Base-by-base conservation (phyloP, 192 early-diverging fungal species). In the Coemansia reversa region DNA sequence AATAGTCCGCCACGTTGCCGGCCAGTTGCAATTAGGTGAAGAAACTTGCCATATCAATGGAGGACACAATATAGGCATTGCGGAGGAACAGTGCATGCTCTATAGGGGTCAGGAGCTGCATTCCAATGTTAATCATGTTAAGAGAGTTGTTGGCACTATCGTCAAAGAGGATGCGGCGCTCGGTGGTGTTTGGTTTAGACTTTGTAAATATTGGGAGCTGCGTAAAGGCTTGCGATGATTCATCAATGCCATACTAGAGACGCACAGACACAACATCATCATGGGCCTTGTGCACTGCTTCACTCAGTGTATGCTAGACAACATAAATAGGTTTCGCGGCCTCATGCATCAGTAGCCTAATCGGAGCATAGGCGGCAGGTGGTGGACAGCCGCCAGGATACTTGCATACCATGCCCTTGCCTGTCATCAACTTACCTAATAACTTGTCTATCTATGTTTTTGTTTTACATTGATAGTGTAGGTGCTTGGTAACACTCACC, bases 61-160 rank as follows among this genome's bases (percentile, higher is more conserved):
- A 60, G 1, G 45, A 60, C 24, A 60, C 0, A 22, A 60, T 42
- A 14, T 9, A 20, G 3, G 45, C 58, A 12, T 60, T 25, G 0
- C 45, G 27, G 18, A 60, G 51, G 60, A 75, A 75, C 22, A 30
- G n/a, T 1, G 28, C 59, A 0, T 23, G 24, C 39, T 67, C 61
- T 4, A 39, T 45, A 12, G 60, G 62, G 0, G 29, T 55, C 4
- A 61, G 72, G 0, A 74, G 53, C n/a, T 64, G 56, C 39, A 74
- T 67, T 3, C 72, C 65, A 2, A 74, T 16, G 6, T 28, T n/a
- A 12, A 51, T 1, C 72, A 74, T 74, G 30, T 74, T 74, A 7
- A 74, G 20, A 0, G 53, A 55, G 24, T 62, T 74, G 35, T 66
- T 27, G 27, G 27, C 27, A 1, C 49, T 56, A 7, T 74, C 72